Evolutionary conservation across 140 eudicot species (phyloP).

Genomic region (Cichorium intybus): DNA sequence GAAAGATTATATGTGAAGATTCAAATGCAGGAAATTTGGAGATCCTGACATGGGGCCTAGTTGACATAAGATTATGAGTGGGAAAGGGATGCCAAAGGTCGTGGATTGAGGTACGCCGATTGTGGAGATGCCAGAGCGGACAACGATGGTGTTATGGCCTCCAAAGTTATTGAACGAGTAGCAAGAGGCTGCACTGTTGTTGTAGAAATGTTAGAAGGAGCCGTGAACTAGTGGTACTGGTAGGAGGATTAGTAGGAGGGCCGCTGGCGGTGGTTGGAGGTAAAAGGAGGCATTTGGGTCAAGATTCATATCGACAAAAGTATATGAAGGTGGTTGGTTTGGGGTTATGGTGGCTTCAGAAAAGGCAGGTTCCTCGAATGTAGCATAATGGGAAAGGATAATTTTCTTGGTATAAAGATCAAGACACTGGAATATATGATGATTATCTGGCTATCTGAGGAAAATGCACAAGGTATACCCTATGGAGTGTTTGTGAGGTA

Average conservation of each 20-base stretch:
- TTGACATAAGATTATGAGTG: background rate
- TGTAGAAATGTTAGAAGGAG: too few species aligned
- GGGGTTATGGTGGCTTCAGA: background rate
- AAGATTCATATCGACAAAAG: background rate
- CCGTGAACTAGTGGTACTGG: too few species aligned
- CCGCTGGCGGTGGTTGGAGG: too few species aligned
- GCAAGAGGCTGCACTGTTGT: too few species aligned
- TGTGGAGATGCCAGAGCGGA: too few species aligned
- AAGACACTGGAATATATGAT: background rate
- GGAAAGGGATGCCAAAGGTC: background rate
- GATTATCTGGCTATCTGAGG: background rate
- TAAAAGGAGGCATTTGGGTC: too few species aligned
- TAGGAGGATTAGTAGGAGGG: too few species aligned
- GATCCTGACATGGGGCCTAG: background rate
- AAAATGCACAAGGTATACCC: background rate
- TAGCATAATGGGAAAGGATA: background rate
- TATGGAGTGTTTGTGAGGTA: background rate
- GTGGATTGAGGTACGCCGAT: background rate
- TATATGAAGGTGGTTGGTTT: background rate
- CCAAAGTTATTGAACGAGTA: too few species aligned
- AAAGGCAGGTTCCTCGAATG: background rate
- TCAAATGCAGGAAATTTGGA: background rate
- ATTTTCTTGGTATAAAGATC: background rate
- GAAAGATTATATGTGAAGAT: background rate
- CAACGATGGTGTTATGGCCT: background rate